These are phyloP conservation scores for Platanthera zijinensis DNA, from an alignment of 106 monocot species.

Conservation along the genomic window DNA sequence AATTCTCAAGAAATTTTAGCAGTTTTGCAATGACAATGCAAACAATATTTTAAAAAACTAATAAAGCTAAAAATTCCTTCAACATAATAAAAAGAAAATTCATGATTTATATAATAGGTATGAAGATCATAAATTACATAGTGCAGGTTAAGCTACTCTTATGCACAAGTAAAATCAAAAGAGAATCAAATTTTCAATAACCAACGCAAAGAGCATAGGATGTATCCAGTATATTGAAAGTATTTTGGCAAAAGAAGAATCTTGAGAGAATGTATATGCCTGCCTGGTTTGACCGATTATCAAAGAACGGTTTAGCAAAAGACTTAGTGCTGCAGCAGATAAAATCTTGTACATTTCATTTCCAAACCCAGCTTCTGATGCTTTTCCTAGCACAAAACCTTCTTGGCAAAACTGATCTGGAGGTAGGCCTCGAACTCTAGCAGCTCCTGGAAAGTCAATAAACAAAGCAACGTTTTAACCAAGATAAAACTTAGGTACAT, in stretches of 20 bases:
- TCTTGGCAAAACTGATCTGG: slow-evolving; percentile 68
- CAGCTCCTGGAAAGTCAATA: slow-evolving; percentile 66
- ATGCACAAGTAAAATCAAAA: background rate
- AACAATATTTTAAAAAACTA: background rate
- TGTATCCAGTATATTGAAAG: background rate
- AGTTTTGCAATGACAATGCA: background rate
- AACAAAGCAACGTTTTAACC: slow-evolving; percentile 31
- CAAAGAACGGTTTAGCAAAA: slow-evolving; percentile 86
- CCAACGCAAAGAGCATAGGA: background rate
- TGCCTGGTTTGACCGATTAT: slow-evolving; percentile 99
- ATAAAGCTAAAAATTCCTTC: background rate
- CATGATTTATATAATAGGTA: background rate
- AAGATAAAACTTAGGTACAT: slow-evolving; percentile 6
- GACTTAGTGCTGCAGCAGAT: slow-evolving; percentile 85
- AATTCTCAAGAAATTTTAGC: background rate
- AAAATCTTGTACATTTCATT: slow-evolving; percentile 99
- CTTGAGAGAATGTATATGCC: slow-evolving; percentile 59
- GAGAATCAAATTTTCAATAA: background rate
- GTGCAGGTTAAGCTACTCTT: background rate
- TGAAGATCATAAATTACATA: background rate
- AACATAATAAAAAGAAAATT: background rate
- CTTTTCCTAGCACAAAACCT: slow-evolving; percentile 88
- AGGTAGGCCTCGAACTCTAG: slow-evolving; percentile 70
- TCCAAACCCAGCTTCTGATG: slow-evolving; percentile 90
- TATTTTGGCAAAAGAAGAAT: slow-evolving; percentile 10